Percentiles rank a stretch among this genome's conserved stretches.
Conservation (phyloP, 495 filamentous ascomycete genomes). For the Niebla homalea region DNA sequence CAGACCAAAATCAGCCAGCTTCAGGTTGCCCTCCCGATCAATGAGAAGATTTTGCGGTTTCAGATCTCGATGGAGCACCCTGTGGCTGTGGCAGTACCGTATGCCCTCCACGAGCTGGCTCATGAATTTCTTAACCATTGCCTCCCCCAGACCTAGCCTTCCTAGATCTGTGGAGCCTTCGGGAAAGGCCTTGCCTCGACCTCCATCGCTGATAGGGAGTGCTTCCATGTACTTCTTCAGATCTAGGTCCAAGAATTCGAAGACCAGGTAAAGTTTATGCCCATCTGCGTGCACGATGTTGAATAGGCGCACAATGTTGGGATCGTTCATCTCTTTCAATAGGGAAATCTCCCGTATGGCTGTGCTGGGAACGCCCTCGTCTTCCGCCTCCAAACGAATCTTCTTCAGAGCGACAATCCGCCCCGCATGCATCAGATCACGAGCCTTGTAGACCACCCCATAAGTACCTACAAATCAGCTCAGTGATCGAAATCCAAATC, state of each 20-base stretch:
- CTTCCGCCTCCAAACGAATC: constrained; percentile 93
- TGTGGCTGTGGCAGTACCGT: constrained; percentile 90
- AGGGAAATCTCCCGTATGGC: constrained; percentile 95
- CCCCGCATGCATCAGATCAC: constrained; percentile 61
- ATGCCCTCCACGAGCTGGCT: constrained; percentile 83
- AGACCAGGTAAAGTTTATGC: constrained; percentile 91
- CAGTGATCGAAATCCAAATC: not conserved
- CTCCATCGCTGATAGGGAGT: constrained; percentile 78
- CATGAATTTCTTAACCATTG: constrained; percentile 97
- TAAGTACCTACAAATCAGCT: constrained; percentile 56
- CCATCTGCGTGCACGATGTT: constrained; percentile 96
- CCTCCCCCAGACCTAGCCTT: constrained; percentile 66
- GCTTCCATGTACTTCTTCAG: constrained; percentile 99
- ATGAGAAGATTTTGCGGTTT: constrained; percentile 98
- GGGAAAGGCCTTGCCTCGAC: constrained; percentile 75
- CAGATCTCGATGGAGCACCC: constrained; percentile 86
- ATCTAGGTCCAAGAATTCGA: constrained; percentile 88
- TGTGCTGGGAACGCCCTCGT: constrained; percentile 92
- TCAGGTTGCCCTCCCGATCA: constrained; percentile 86
- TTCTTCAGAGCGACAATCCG: constrained; percentile 94
- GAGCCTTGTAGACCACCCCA: constrained; percentile 85
- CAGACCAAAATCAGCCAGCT: constrained; percentile 94
- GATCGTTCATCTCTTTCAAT: constrained; percentile 92
- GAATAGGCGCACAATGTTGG: constrained; percentile 80
- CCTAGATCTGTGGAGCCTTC: constrained; percentile 52